phyloP scores from a whole-genome alignment of 78 protist genomes.

The Dictyostelium citrinum region DNA sequence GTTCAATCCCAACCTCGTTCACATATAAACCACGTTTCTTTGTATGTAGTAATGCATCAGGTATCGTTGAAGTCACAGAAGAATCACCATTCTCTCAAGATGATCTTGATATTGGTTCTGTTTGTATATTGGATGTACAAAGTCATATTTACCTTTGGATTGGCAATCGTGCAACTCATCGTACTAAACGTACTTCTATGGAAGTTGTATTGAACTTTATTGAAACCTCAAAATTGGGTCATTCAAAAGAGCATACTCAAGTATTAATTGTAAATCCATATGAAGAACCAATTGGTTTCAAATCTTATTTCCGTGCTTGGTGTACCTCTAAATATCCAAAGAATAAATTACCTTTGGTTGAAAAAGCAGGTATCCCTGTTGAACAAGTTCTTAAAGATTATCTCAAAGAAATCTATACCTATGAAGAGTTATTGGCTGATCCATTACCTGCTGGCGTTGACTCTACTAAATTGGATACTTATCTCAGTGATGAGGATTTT shows the following conservation, averaged over 20 bases:
- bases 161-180: constrained; percentile 39
- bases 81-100: constrained; percentile 67
- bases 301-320: constrained; percentile 63
- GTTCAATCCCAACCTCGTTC: not conserved
- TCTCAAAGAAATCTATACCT: constrained; percentile 58
- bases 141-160: constrained; percentile 61
- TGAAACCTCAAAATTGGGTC: constrained; percentile 43
- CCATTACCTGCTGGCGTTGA: constrained; percentile 78
- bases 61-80: constrained; percentile 56
- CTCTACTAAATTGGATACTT: constrained; percentile 42
- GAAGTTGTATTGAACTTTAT: constrained; percentile 36
- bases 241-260: not conserved
- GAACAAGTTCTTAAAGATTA: constrained; percentile 58
- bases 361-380: constrained; percentile 32
- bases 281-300: constrained; percentile 58
- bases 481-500: constrained; percentile 71
- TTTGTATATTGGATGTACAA: constrained; percentile 47
- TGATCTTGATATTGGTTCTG: constrained; percentile 48
- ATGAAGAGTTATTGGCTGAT: constrained; percentile 67
- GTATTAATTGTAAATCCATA: constrained; percentile 24
- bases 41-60: constrained; percentile 50
- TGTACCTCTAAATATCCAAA: constrained; percentile 51
- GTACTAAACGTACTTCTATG: constrained; percentile 35
- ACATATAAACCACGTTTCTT: constrained; percentile 8
- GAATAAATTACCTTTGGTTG: constrained; percentile 43